phyloP scores from a whole-genome alignment of 2,329 filamentous ascomycete genomes.

The Xylaria sp. region DNA sequence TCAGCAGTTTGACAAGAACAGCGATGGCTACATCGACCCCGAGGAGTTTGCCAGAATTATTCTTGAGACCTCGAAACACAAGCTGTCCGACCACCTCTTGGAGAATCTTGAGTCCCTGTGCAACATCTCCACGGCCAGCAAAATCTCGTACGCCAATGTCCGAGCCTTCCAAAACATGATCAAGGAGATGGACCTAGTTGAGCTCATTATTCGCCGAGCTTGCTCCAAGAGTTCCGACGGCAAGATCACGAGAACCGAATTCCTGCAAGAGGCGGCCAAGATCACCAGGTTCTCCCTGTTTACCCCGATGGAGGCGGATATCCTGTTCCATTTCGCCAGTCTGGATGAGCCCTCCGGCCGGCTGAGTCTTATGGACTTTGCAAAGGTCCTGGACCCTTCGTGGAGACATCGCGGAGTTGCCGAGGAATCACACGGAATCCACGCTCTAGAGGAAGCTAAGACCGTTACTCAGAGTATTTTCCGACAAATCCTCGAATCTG shows the following conservation, averaged over 20 bases:
- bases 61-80: constrained; percentile 87
- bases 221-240: constrained; percentile 81
- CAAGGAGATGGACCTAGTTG: constrained; percentile 95
- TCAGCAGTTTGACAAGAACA: constrained; percentile 85
- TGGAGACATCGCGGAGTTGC: constrained; percentile 72
- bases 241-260: constrained; percentile 92
- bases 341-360: constrained; percentile 87
- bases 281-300: constrained; percentile 94
- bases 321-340: constrained; percentile 97
- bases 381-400: constrained; percentile 90
- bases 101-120: constrained; percentile 90
- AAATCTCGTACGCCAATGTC: constrained; percentile 97
- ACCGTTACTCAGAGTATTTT: constrained; percentile 61
- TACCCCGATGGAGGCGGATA: constrained; percentile 98
- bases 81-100: constrained; percentile 94
- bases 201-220: constrained; percentile 88
- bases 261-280: constrained; percentile 88
- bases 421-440: constrained; percentile 46
- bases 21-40: constrained; percentile 92
- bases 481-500: constrained; percentile 70
- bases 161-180: constrained; percentile 98
- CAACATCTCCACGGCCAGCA: constrained; percentile 89
- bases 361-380: constrained; percentile 81
- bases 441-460: constrained; percentile 48
- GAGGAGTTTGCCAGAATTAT: constrained; percentile 98